Conservation (phyloP, 2,329 filamentous ascomycete species). For the Colletotrichum siamense region DNA sequence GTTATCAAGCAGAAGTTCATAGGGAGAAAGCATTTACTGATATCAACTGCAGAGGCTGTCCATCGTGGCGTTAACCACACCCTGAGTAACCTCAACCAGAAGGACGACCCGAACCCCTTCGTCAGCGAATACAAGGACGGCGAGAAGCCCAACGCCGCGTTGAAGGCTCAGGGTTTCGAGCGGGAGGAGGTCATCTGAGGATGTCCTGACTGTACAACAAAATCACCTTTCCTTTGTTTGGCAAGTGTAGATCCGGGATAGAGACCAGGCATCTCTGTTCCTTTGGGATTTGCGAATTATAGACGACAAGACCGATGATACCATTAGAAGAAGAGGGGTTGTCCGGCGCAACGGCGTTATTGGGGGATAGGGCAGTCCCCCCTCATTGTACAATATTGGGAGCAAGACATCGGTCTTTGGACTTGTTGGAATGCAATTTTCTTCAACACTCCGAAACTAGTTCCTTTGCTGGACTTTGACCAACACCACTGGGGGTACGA, state of each 20-base stretch:
- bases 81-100: conserved; percentile 84
- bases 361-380: neutral
- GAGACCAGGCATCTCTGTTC: neutral
- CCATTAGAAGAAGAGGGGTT: neutral
- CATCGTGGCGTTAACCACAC: conserved; percentile 97
- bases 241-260: neutral
- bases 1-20: neutral
- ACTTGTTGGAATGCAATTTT: neutral
- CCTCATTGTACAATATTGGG: conserved; percentile 14
- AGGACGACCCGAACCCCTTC: conserved; percentile 90
- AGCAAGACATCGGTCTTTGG: neutral
- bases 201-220: neutral
- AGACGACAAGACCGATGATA: conserved; percentile 6
- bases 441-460: neutral
- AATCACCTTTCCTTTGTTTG: neutral
- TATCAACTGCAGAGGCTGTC: conserved; percentile 67
- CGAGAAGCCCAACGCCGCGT: conserved; percentile 69
- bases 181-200: conserved; percentile 77
- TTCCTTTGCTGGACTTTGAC: neutral
- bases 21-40: neutral
- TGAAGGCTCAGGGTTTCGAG: conserved; percentile 79
- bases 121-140: conserved; percentile 80
- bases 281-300: neutral
- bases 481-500: neutral
- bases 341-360: conserved; percentile 7